Evolutionary conservation across 2,329 filamentous ascomycete genomes (phyloP).

Genomic region (Colletotrichum filicis): DNA sequence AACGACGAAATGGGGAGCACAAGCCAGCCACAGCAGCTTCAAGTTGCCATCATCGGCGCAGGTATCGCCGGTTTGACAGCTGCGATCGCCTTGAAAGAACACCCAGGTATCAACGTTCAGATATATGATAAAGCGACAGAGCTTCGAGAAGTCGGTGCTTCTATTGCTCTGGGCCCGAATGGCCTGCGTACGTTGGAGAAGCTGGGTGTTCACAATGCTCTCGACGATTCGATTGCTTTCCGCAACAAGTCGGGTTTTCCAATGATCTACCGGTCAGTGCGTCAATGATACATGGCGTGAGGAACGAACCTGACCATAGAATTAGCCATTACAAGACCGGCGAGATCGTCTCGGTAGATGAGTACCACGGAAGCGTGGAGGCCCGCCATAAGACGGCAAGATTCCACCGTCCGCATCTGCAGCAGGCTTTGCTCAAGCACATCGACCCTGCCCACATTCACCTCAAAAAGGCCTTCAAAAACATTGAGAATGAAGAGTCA

Average conservation of each 20-base stretch:
- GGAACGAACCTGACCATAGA: rapidly evolving
- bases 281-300: too few species aligned
- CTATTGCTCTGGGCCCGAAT: conserved; percentile 63
- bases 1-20: background rate
- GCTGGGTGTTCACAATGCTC: conserved; percentile 58
- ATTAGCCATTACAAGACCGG: conserved; percentile 53
- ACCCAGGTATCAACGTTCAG: conserved; percentile 55
- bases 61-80: conserved; percentile 62
- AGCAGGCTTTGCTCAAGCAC: conserved; percentile 58
- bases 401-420: conserved; percentile 60
- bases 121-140: conserved; percentile 61
- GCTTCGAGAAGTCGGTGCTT: conserved; percentile 59
- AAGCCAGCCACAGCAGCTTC: conserved; percentile 39
- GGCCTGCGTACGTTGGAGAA: conserved; percentile 62
- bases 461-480: conserved; percentile 53
- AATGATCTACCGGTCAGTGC: conserved; percentile 55
- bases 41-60: conserved; percentile 59
- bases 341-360: conserved; percentile 56
- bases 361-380: conserved; percentile 50
- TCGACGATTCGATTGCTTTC: conserved; percentile 52
- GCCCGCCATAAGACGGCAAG: conserved; percentile 53
- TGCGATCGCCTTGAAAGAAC: conserved; percentile 55
- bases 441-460: conserved; percentile 54
- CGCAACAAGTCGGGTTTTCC: conserved; percentile 53
- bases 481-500: conserved; percentile 44